Base-by-base conservation (phyloP, 306 rosid species). In the Clitoria ternatea region DNA sequence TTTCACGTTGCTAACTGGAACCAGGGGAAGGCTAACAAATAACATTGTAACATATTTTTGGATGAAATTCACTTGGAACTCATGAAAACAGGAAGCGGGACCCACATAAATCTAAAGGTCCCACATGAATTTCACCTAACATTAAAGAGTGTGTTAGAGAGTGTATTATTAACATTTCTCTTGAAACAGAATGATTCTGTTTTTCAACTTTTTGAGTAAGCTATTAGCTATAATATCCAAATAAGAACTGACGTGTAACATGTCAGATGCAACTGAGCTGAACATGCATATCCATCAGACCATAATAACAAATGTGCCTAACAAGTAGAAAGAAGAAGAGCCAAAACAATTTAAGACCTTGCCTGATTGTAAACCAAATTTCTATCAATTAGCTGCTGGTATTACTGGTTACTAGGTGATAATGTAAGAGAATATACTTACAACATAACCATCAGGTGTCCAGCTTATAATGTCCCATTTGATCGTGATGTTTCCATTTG, bases 391-490 rank as follows among this genome's bases (percentile, higher is more conserved):
- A n/a, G 45, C 7, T 62, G 52, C 72, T 4, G 15, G 6, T 47
- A 67, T 44, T 10, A 37, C 2, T 55, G 35, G 36, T 44, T 10
- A 37, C 2, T 55, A 45, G 36, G 60, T 44, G 24, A 67, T 49
- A 68, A 1, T 3, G 19, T 13, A 39, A 66, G 37, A 18, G 15
- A 29, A 33, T 59, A 66, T 24, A 78, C 96, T 83, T 82, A 89
- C 96, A 68, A 85, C 85, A 54, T 89, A 89, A 73, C 96, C 96
- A 76, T 89, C 96, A 68, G 87, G 1, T 43, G 89, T 79, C 96
- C 96, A 89, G 70, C 77, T 81, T n/a, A 75, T 79, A 23, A 89
- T 55, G 72, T 89, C 96, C 96, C 96, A 89, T 78, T 79, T 85
- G 82, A 89, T 81, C 49, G 96, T 87, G 78, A 89, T 81, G 44